A percentile compares a stretch with the other conserved stretches of the same genome.
Evolutionary conservation across 1,284 basidiomycete genomes (phyloP).

Genomic region (Rhodotorula sp.): DNA sequence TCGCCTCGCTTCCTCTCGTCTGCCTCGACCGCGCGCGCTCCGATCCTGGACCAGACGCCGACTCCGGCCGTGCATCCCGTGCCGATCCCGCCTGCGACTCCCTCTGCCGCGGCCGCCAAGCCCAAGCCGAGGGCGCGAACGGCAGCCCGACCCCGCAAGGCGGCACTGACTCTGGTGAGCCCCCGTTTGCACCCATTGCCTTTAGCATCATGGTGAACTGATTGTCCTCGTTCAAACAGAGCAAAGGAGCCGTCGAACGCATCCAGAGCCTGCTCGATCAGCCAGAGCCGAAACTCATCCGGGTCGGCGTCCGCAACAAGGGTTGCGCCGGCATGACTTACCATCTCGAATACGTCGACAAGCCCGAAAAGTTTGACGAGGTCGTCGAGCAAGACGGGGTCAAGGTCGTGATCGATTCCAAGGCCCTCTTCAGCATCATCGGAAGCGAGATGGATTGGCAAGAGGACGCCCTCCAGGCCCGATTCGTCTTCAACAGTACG

Average conservation of each 20-base stretch:
- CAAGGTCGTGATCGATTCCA: slow-evolving; percentile 90
- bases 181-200: no score
- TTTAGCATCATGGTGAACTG: not conserved
- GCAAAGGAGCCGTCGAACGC: slow-evolving; percentile 73
- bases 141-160: slow-evolving; percentile 64
- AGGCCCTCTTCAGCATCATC: slow-evolving; percentile 96
- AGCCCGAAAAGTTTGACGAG: slow-evolving; percentile 91
- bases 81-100: not conserved
- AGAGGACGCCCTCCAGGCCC: slow-evolving; percentile 86
- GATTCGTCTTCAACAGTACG: slow-evolving; percentile 84
- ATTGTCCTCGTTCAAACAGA: slow-evolving; percentile 56
- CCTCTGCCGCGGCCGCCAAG: not conserved
- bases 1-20: slow-evolving; percentile 5
- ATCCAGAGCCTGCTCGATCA: slow-evolving; percentile 67
- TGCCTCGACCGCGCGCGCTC: slow-evolving; percentile 3
- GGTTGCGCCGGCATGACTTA: slow-evolving; percentile 99
- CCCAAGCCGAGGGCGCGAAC: slow-evolving; percentile 4
- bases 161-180: slow-evolving; percentile 72
- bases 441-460: slow-evolving; percentile 99
- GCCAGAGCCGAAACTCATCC: slow-evolving; percentile 85
- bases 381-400: slow-evolving; percentile 95
- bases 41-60: slow-evolving; percentile 18
- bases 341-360: slow-evolving; percentile 92
- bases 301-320: slow-evolving; percentile 94
- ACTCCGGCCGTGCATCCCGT: slow-evolving; percentile 7